Base-by-base conservation (phyloP, 163 green algal species). In the Dunaliella salina region DNA sequence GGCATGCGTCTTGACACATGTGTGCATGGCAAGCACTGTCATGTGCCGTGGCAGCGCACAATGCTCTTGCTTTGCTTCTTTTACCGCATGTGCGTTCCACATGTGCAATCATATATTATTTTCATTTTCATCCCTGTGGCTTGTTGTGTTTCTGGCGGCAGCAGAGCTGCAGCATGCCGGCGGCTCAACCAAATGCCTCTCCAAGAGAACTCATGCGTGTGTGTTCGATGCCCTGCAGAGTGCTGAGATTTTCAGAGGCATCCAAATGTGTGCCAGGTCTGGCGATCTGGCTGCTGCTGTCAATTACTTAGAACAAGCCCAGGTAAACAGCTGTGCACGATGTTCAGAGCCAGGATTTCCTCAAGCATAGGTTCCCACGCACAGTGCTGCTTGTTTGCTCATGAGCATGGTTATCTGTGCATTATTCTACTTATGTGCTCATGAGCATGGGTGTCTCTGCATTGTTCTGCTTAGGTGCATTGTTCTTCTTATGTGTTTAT, bases 181-280 rank as follows among this genome's bases (percentile, higher is more conserved):
- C 22, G 20, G 11, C 20, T 75, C 63, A 1, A 75, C 63, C 63
- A 1, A 26, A 30, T 1, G 4, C 4, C 63, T 26, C 8, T 29
- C 20, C 63, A 75, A 81, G 40, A 81, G 29, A 34, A 81, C 32
- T 3, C 11, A 29, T 12, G 22, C 32, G 29, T 20, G 40, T 79
- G 67, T 30, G 25, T n/a, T 30, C 8, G 29, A 50, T 29, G n/a
- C 13, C 33, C 30, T 17, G 32, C 79, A 82, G 79, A 18, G 34
- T 4, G 20, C 34, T 45, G 79, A 82, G 79, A 82, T 82, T 29
- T 35, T 59, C 20, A 30, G 35, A 1, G 79, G 79, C 30, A 82
- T 82, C 32, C 79, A 82, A 24, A 82, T 82, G 79, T 82, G 32
- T 59, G 79, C 79, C 12, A 50, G 35, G 79, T n/a, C 30, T 17